These are phyloP conservation scores for Metschnikowia santaceciliae DNA, from an alignment of 805 yeast genomes.

Conservation along the genomic window DNA sequence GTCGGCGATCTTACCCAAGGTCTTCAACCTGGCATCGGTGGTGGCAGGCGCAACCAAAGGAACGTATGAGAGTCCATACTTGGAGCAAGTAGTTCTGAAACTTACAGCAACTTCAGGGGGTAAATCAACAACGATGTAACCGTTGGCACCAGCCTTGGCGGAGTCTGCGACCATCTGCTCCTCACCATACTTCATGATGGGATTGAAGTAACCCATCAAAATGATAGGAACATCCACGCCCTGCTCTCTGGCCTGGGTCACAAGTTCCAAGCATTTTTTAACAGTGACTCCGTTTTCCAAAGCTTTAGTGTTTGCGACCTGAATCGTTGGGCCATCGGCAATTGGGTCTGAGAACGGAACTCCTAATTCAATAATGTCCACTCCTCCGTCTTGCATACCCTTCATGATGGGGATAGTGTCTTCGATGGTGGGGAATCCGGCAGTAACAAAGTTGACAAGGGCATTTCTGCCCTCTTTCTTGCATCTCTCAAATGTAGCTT, in stretches of 20 bases:
- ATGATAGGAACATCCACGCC: conserved; percentile 89
- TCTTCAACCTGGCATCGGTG: conserved; percentile 77
- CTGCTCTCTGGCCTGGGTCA: conserved; percentile 66
- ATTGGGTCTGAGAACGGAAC: conserved; percentile 97
- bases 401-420: conserved; percentile 83
- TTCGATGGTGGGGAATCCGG: conserved; percentile 85
- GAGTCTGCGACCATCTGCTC: conserved; percentile 73
- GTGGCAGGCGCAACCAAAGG: conserved; percentile 98
- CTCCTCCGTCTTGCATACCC: conserved; percentile 93
- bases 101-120: conserved; percentile 97
- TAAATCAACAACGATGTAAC: conserved; percentile 88
- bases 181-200: conserved; percentile 87
- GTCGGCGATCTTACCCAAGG: conserved; percentile 83
- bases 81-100: conserved; percentile 69
- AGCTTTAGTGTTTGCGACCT: conserved; percentile 80
- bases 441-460: conserved; percentile 87
- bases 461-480: conserved; percentile 75
- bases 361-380: conserved; percentile 91
- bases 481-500: conserved; percentile 58
- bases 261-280: conserved; percentile 62
- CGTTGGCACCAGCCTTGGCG: conserved; percentile 89
- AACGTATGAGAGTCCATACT: conserved; percentile 71
- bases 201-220: conserved; percentile 98
- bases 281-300: conserved; percentile 79
- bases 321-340: conserved; percentile 98